Evolutionary conservation across 2,329 filamentous ascomycete genomes (phyloP).

Genomic region (Trichophyton mentagrophytes): DNA sequence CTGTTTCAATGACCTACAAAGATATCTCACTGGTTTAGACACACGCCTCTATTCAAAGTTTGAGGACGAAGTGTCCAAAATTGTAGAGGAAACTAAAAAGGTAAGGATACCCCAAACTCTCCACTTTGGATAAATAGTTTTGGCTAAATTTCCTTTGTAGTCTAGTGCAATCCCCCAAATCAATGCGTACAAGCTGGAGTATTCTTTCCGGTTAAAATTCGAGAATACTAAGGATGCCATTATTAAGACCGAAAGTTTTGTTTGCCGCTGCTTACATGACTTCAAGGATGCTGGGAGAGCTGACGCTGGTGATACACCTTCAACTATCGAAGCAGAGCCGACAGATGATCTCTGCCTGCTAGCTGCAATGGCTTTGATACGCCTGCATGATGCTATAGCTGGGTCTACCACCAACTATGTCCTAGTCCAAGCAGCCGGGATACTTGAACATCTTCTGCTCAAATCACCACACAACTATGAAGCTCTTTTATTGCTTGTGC

Average conservation of each 20-base stretch:
- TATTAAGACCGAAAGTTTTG: slow-evolving; percentile 25
- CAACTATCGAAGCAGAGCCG: slow-evolving; percentile 32
- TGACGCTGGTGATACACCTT: slow-evolving; percentile 17
- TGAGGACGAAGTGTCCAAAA: slow-evolving; percentile 14
- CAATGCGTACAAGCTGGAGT: slow-evolving; percentile 34
- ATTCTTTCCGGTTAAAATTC: slow-evolving; percentile 27
- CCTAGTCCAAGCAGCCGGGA: slow-evolving; percentile 23
- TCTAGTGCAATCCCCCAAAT: slow-evolving; percentile 22
- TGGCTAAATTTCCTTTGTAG: background rate
- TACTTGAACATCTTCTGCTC: slow-evolving; percentile 29
- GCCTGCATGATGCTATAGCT: slow-evolving; percentile 16
- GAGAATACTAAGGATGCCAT: slow-evolving; percentile 18
- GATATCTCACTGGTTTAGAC: slow-evolving; percentile 23
- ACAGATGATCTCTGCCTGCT: slow-evolving; percentile 33
- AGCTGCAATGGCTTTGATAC: slow-evolving; percentile 32
- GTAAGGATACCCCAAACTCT: background rate
- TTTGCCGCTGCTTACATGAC: slow-evolving; percentile 26
- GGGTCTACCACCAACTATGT: slow-evolving; percentile 18
- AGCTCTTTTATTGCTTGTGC: slow-evolving; percentile 32
- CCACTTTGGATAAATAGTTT: no score
- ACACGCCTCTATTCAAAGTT: slow-evolving; percentile 19
- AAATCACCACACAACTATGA: slow-evolving; percentile 37
- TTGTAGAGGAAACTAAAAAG: background rate
- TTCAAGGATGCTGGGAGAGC: slow-evolving; percentile 20
- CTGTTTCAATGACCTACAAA: slow-evolving; percentile 34